Percentiles rank a stretch among this genome's conserved stretches.
These are phyloP conservation scores for Bauhinia variegata DNA, from an alignment of 306 rosid species.

Conservation along the genomic window DNA sequence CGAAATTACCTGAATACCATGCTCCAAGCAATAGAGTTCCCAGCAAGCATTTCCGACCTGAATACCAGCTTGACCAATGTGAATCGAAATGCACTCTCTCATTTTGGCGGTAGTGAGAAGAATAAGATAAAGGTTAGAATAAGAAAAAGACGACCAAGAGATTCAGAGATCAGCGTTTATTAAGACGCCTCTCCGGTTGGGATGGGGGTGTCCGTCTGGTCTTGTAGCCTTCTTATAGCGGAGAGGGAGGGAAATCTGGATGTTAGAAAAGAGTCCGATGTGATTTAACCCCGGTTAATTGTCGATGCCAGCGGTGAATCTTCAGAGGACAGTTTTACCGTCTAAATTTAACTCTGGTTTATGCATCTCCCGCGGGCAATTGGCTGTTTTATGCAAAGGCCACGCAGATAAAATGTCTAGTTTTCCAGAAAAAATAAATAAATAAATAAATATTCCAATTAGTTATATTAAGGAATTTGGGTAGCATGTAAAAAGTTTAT, in stretches of 20 bases:
- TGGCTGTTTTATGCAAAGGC: too few species aligned
- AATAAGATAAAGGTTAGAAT: not conserved
- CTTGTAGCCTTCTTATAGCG: constrained; percentile 19
- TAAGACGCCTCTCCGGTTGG: constrained; percentile 51
- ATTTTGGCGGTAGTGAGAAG: constrained; percentile 17
- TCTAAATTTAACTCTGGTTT: not conserved
- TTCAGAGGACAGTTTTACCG: too few species aligned
- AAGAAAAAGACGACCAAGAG: too few species aligned
- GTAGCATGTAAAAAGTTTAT: too few species aligned
- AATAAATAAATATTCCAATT: too few species aligned
- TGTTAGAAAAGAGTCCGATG: not conserved
- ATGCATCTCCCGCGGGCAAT: too few species aligned
- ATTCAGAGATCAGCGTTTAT: constrained; percentile 51
- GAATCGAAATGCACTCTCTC: constrained; percentile 73
- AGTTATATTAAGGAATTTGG: too few species aligned
- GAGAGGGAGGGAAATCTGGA: not conserved
- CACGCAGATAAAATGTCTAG: too few species aligned
- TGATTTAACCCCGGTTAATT: constrained; percentile 22
- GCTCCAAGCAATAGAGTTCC: constrained; percentile 74
- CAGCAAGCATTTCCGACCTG: constrained; percentile 75
- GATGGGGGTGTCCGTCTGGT: not conserved
- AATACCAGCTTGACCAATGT: constrained; percentile 74
- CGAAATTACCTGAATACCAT: constrained; percentile 59
- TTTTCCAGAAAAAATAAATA: too few species aligned
- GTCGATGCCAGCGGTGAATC: not conserved